phyloP scores from a whole-genome alignment of 805 yeast species.

The Alloascoidea africana region DNA sequence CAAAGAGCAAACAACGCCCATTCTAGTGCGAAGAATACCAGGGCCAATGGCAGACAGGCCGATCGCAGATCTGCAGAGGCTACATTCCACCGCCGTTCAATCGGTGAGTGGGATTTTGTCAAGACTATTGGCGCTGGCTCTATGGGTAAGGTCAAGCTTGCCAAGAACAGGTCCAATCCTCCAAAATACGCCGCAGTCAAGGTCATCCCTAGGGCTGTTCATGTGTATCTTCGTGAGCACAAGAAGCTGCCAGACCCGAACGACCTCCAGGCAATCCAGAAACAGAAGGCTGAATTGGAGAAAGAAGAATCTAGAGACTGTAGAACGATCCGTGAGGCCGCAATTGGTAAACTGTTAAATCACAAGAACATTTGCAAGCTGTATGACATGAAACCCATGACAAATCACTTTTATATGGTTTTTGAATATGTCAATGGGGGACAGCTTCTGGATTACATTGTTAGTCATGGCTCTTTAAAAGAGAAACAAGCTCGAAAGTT shows the following conservation, averaged over 20 bases:
- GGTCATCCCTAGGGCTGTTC: conserved; percentile 83
- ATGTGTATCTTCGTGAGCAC: conserved; percentile 58
- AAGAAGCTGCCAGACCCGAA: conserved; percentile 51
- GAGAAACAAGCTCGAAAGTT: conserved; percentile 91
- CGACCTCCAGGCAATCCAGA: conserved; percentile 38
- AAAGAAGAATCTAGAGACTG: conserved; percentile 83
- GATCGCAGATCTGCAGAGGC: neutral
- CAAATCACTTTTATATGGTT: conserved; percentile 91
- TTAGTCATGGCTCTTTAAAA: conserved; percentile 86
- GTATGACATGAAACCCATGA: conserved; percentile 91
- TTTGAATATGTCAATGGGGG: conserved; percentile 97
- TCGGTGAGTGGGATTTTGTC: conserved; percentile 94
- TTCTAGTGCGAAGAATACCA: too few relatives aligned
- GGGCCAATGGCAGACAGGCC: neutral
- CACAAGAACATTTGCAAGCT: conserved; percentile 89
- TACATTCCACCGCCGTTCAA: conserved; percentile 65
- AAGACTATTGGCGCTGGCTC: conserved; percentile 97
- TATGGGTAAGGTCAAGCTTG: conserved; percentile 96
- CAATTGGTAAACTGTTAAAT: conserved; percentile 74
- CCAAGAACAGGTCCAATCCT: conserved; percentile 62
- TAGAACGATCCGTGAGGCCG: conserved; percentile 90
- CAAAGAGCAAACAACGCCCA: neutral
- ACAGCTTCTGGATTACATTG: conserved; percentile 92
- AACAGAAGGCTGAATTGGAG: conserved; percentile 54
- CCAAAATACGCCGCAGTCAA: conserved; percentile 82